Conservation (phyloP, 2,329 filamentous ascomycete genomes). For the Aspergillus sp. region DNA sequence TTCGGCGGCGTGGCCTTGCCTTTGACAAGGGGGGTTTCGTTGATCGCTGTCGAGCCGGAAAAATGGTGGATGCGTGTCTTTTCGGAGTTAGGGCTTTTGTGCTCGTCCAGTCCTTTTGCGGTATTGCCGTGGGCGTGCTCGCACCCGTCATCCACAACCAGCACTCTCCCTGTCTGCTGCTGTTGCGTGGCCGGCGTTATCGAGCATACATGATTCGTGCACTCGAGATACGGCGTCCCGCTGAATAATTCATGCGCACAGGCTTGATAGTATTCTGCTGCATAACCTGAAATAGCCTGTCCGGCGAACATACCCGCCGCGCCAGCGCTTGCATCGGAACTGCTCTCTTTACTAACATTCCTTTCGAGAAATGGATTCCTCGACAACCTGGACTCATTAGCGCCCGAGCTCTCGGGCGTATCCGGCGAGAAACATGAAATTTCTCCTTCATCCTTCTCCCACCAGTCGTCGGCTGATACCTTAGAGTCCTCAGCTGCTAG, state of each 20-base stretch:
- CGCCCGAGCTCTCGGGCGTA: conserved; percentile 18
- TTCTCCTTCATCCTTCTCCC: conserved; percentile 18
- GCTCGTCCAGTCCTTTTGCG: too few species aligned
- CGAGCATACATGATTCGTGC: conserved; percentile 36
- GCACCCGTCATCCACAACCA: too few species aligned
- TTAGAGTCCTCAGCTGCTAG: conserved; percentile 5
- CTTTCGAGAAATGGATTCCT: conserved; percentile 8
- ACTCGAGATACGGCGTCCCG: conserved; percentile 36
- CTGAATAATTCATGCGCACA: conserved; percentile 39
- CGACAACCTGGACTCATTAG: conserved; percentile 12
- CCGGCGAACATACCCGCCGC: conserved; percentile 19
- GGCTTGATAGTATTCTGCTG: conserved; percentile 39
- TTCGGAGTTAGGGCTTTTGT: too few species aligned
- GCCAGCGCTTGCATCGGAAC: not conserved
- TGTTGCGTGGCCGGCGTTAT: conserved; percentile 17
- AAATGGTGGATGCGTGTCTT: too few species aligned
- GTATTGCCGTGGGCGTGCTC: too few species aligned
- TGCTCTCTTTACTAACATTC: conserved; percentile 3
- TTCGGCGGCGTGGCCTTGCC: too few species aligned
- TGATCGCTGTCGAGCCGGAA: not conserved
- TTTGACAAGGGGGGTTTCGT: not conserved
- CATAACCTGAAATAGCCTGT: conserved; percentile 23
- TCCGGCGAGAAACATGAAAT: conserved; percentile 23
- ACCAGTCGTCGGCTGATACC: conserved; percentile 19
- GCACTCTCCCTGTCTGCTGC: too few species aligned